These are phyloP conservation scores for Epichloe elymi DNA, from an alignment of 2,329 filamentous ascomycete genomes.

Conservation along the genomic window DNA sequence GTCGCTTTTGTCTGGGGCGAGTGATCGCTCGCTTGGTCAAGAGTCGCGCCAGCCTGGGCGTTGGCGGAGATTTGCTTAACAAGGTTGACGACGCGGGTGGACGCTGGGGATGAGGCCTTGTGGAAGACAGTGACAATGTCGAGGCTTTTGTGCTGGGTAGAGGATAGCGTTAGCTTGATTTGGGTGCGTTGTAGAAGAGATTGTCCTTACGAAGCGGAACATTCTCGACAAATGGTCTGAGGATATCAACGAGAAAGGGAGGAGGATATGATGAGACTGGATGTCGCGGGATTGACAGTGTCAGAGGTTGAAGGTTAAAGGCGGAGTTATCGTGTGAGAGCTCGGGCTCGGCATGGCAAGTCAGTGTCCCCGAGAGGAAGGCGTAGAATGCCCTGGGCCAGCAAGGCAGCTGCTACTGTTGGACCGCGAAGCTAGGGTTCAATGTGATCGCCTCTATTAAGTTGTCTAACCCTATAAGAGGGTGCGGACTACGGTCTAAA, in stretches of 20 bases:
- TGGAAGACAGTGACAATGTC: constrained; percentile 97
- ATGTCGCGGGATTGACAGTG: not conserved
- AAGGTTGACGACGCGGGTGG: constrained; percentile 57
- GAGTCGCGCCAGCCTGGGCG: constrained; percentile 52
- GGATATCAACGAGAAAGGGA: not conserved
- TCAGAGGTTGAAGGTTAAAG: too few relatives aligned
- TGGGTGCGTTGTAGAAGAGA: not conserved
- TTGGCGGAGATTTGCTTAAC: constrained; percentile 70
- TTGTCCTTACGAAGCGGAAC: constrained; percentile 13
- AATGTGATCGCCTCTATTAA: too few relatives aligned
- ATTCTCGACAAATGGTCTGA: constrained; percentile 5
- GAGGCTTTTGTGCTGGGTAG: constrained; percentile 57
- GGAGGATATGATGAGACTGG: too few relatives aligned
- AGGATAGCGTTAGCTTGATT: not conserved
- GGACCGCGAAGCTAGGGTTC: too few relatives aligned
- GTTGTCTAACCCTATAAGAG: too few relatives aligned
- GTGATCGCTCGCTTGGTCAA: constrained; percentile 62
- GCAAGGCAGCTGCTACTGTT: not conserved
- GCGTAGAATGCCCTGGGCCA: not conserved
- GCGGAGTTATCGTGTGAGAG: not conserved
- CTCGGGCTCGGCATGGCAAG: not conserved
- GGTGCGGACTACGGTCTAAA: too few relatives aligned
- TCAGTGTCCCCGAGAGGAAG: not conserved
- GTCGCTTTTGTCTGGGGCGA: constrained; percentile 37
- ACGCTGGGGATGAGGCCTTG: constrained; percentile 61